These are phyloP conservation scores for Colletotrichum sp. DNA, from an alignment of 2,329 filamentous ascomycete genomes.

Conservation along the genomic window DNA sequence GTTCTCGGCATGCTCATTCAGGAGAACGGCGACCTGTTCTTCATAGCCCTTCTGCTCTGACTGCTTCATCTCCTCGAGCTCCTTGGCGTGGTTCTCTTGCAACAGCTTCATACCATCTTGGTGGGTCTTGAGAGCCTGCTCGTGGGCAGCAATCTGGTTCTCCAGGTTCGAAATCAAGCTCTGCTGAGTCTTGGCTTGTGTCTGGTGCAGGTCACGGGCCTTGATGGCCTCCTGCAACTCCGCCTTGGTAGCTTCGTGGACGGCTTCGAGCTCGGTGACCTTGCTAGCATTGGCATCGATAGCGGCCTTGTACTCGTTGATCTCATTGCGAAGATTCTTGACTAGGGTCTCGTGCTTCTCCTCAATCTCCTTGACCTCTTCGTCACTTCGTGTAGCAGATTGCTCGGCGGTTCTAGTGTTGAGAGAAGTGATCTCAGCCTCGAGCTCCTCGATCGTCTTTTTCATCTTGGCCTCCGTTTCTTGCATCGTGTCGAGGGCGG, in stretches of 20 bases:
- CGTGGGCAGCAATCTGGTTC: constrained; percentile 64
- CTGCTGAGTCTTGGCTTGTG: constrained; percentile 50
- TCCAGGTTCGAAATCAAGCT: constrained; percentile 59
- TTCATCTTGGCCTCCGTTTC: constrained; percentile 75
- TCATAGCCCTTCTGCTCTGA: constrained; percentile 62
- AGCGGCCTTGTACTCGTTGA: constrained; percentile 80
- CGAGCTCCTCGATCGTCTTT: constrained; percentile 74
- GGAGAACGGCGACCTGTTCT: constrained; percentile 61
- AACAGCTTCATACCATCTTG: constrained; percentile 57
- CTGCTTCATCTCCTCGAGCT: constrained; percentile 53
- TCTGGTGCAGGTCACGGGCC: constrained; percentile 57
- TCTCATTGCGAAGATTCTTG: constrained; percentile 70
- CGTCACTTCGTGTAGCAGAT: constrained; percentile 42
- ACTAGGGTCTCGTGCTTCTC: constrained; percentile 65
- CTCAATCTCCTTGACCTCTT: constrained; percentile 53
- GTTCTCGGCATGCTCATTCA: constrained; percentile 64
- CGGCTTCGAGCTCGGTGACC: constrained; percentile 76
- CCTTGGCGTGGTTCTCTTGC: constrained; percentile 53
- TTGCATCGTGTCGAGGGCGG: constrained; percentile 73
- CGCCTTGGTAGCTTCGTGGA: constrained; percentile 68
- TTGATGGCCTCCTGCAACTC: constrained; percentile 72
- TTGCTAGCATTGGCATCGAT: constrained; percentile 72
- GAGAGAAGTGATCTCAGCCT: constrained; percentile 61
- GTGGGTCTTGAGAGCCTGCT: constrained; percentile 60
- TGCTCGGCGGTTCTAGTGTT: constrained; percentile 54